Evolutionary conservation across 1,284 basidiomycete species (phyloP).

Genomic region (Trametes versicolor): DNA sequence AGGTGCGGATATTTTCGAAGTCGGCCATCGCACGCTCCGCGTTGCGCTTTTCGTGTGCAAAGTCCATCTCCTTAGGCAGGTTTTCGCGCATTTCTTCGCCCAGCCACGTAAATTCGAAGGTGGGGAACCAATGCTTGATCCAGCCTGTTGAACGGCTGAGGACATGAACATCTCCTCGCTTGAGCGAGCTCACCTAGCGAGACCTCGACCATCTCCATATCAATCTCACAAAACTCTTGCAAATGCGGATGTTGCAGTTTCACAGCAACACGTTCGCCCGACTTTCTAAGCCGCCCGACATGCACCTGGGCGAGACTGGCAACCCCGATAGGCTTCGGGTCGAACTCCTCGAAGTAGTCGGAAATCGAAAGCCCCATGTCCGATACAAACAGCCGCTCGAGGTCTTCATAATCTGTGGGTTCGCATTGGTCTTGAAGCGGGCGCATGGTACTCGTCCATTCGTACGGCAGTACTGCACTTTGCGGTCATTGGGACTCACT

Average conservation of each 20-base stretch:
- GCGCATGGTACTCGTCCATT: constrained; percentile 76
- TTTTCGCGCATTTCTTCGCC: constrained; percentile 94
- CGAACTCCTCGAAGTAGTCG: constrained; percentile 85
- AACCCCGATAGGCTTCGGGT: constrained; percentile 92
- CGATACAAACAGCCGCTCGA: constrained; percentile 74
- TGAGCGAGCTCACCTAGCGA: constrained; percentile 60
- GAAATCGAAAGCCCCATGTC: constrained; percentile 76
- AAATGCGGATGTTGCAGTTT: constrained; percentile 98
- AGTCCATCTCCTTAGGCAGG: constrained; percentile 96
- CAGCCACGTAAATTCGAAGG: constrained; percentile 96
- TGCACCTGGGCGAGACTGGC: constrained; percentile 97
- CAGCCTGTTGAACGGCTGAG: constrained; percentile 58
- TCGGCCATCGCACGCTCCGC: constrained; percentile 77
- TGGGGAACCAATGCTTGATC: constrained; percentile 90
- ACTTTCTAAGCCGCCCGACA: constrained; percentile 77
- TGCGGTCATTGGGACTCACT: constrained; percentile 37
- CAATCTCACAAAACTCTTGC: constrained; percentile 89
- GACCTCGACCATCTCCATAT: constrained; percentile 89
- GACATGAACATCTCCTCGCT: background rate
- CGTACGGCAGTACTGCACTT: constrained; percentile 77
- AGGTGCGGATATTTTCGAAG: constrained; percentile 80
- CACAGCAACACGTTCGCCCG: constrained; percentile 87
- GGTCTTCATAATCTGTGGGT: constrained; percentile 76
- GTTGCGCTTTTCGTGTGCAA: constrained; percentile 90
- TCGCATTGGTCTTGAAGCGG: constrained; percentile 89